Base-by-base conservation (phyloP, 805 yeast species). In the Candida manassasensis region DNA sequence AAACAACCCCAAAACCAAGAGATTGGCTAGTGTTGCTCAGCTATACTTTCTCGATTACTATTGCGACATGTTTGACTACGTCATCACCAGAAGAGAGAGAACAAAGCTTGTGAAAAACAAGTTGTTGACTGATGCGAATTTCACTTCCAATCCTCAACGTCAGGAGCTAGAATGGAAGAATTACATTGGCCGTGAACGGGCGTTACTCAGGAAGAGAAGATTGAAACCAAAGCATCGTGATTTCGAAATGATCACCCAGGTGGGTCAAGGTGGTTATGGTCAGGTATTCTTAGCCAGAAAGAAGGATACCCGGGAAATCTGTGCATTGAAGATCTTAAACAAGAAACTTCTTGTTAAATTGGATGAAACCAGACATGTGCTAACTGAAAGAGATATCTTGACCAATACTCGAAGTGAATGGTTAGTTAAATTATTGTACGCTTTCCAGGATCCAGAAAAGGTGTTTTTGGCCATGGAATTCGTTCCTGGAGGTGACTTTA, bases 221-320 rank as follows among this genome's bases (percentile, higher is more conserved):
- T 71, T 87, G 40, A 86, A 87, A 59, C 95, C 97, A 22, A 85
- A 83, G 56, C 93, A 89, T 55, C 89, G 89, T 48, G 98, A 93
- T 59, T 93, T 93, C 56, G 94, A 88, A 55, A 85, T 90, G 69
- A 82, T 93, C 46, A 93, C 99, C 1, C 98, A 93, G 65, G 97
- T 93, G 21, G 99, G 99, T 10, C 98, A 93, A 67, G 99, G 99
- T 53, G 99, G 99, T 3, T 93, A 93, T 55, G 99, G 99, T 16
- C 97, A 93, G 62, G 99, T 93, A n/a, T 93, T 86, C 51, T 66
- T 93, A 43, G 97, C 99, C 1, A 76, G 89, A 47, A 93, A 93
- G 69, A 81, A 80, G 47, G 99, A 93, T 53, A 88, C 97, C 1
- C 78, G 81, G 44, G 99, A 93, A 61, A 83, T 93, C 31, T 90